Base-by-base conservation (phyloP, 2,329 filamentous ascomycete genomes). In the Xylaria sp. region DNA sequence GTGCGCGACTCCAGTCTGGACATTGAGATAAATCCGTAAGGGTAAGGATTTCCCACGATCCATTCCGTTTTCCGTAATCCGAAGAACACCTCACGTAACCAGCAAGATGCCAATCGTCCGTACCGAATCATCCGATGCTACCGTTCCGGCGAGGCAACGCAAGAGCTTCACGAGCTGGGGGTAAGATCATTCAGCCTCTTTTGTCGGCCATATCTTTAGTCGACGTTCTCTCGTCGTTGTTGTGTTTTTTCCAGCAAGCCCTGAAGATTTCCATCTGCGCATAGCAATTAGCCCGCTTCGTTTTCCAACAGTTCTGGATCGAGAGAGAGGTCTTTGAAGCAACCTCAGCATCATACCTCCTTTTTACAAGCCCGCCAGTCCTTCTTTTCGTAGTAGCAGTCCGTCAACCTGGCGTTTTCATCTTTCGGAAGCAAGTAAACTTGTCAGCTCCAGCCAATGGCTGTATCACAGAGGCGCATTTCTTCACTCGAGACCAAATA, bases 311-410 rank as follows among this genome's bases (percentile, higher is more conserved):
- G 23, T 30, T 16, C 65, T 60, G 42, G 9, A 6, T 18, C 13
- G 23, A 30, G 23, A 30, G 23, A 30, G 23, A 2, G n/a, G 13
- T 16, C 54, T n/a, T 53, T 16, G 6, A n/a, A 55, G 19, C 7
- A 42, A 42, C 35, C n/a, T n/a, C 5, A 6, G 13, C 16, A 58
- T 77, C 89, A 79, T 74, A 96, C 93, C 84, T 97, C 93, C 66
- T 86, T 81, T 71, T 89, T 89, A 76, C 94, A 99, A 59, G 83
- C 81, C 67, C 94, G 82, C 93, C 94, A 99, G 73, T 99, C 94
- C 73, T 92, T 96, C 81, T 92, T 96, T 58, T 93, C 91, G 71
- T 85, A 96, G 75, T 95, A 96, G 76, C 94, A 99, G 74, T 97
- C 91, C 42, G 92, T 97, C 86, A 99, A 83, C 71, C 86, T 92